These are phyloP conservation scores for Xylariaceae sp. DNA, from an alignment of 2,329 filamentous ascomycete genomes.

Conservation along the genomic window DNA sequence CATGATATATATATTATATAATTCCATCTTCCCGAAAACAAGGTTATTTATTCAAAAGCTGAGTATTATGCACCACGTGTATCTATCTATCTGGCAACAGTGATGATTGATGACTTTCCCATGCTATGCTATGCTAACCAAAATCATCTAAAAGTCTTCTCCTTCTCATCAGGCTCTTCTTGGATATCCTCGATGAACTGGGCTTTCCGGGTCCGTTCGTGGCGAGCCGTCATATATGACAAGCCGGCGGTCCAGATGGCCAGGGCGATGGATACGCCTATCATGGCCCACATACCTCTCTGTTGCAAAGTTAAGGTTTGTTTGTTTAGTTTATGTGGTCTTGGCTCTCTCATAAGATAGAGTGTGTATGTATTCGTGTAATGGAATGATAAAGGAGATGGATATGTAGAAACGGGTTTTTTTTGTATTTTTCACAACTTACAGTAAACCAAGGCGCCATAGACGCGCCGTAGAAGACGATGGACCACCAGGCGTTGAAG, in stretches of 20 bases:
- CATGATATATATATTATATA: too few relatives aligned
- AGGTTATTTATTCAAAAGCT: too few relatives aligned
- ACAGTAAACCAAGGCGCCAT: constrained; percentile 62
- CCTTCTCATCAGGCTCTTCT: neutral
- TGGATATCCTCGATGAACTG: constrained; percentile 9
- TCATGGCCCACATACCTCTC: constrained; percentile 71
- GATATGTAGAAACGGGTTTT: neutral
- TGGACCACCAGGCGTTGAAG: constrained; percentile 68
- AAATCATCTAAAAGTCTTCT: too few relatives aligned
- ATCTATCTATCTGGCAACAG: too few relatives aligned
- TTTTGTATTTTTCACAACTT: too few relatives aligned
- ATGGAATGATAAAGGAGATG: neutral
- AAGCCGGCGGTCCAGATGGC: constrained; percentile 53
- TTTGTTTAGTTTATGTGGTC: neutral
- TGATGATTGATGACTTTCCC: too few relatives aligned
- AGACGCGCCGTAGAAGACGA: constrained; percentile 63
- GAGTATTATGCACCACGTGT: too few relatives aligned
- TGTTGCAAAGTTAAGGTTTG: constrained; percentile 23
- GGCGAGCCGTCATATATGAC: constrained; percentile 39
- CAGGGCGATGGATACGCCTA: constrained; percentile 55
- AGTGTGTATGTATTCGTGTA: neutral
- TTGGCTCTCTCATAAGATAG: too few relatives aligned
- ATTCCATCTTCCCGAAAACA: too few relatives aligned
- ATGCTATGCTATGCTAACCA: too few relatives aligned
- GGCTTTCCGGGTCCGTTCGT: constrained; percentile 29